Base-by-base conservation (phyloP, 2,329 filamentous ascomycete genomes). In the Emergomyces africanus region DNA sequence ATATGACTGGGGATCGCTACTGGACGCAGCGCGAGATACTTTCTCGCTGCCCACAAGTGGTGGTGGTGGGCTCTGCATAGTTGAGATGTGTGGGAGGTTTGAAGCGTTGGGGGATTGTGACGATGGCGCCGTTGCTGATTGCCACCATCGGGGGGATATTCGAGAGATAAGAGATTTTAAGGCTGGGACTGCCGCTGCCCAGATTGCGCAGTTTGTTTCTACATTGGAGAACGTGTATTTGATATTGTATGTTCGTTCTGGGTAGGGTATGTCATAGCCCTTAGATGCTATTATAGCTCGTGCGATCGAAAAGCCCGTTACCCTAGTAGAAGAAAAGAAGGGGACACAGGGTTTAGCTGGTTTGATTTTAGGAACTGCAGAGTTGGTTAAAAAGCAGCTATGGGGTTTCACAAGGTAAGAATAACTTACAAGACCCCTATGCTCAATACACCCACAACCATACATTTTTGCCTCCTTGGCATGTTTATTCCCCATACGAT, bases 401-500 rank as follows among this genome's bases (percentile, higher is more conserved):
- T 15, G 18, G 10, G 5, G 20, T 10, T 46, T 12, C 41, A 14
- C 15, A 15, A 2, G 48, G 48, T 35, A 33, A 51, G 48, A 48
- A 25, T 0, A 59, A 6, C 61, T 33, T 39, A 61, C 61, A 62
- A 15, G 39, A 28, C 51, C 14, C 61, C 59, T 49, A 59, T 55
- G 25, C 61, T 53, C 50, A 62, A 42, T 44, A 62, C 58, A 30
- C 37, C 23, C 4, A 62, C 61, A 23, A 62, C 59, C 23, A 62
- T 57, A 12, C 25, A 10, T 39, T 62, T 62, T 51, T 62, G 56
- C 23, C 44, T 54, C 35, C 28, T 57, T 25, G 56, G 59, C 61
- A 62, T 62, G 41, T 62, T 62, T 35, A 62, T 37, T 15, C 61
- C 59, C 55, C 57, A 59, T 1, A 61, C 60, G n/a, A 63, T 61